Base-by-base conservation (phyloP, 192 early-diverging fungal genomes). In the Backusella mclennaniae region DNA sequence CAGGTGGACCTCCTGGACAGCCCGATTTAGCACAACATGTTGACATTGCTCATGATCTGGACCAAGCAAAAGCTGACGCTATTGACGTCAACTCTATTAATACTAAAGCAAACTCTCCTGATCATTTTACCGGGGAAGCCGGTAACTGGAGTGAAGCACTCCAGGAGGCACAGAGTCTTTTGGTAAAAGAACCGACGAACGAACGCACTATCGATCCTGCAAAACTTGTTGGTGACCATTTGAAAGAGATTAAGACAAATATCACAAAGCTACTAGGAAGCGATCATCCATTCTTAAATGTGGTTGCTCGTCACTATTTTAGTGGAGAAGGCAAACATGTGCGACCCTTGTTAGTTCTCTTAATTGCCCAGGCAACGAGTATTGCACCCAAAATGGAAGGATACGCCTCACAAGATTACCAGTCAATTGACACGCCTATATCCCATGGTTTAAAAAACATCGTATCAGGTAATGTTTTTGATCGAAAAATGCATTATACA, bases 261-360 rank as follows among this genome's bases (percentile, higher is more conserved):
- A 94, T 99, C 69, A 86, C 90, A 23, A 85, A 88, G 44, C 86
- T 99, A 17, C 76, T 99, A 33, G 95, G 95, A 36, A 90, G 88
- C 73, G 93, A 92, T 17, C 96, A 98, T 77, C 96, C 96, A 29
- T 92, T 98, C 79, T 84, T 99, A 15, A 89, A 93, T 53, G 96
- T 94, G 17, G 90, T 99, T 53, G 90, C 90, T 68, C 90, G 90
- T 74, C 96, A 99, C 82, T 99, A 99, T 80, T 96, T 98, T 77
- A 79, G 77, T 41, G 87, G 91, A 21, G 89, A 93, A 14, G 95
- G 95, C 29, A 98, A 99, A 80, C 95, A 95, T 79, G 90, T 99
- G 35, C 90, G 97, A 35, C 97, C 97, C 9, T 81, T 99, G 56
- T 79, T 99, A 42, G 96, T 99, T 17, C 87, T 98, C 44, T 89